phyloP scores from a whole-genome alignment of 768 basidiomycete genomes.

The Hypholoma fasciculare region DNA sequence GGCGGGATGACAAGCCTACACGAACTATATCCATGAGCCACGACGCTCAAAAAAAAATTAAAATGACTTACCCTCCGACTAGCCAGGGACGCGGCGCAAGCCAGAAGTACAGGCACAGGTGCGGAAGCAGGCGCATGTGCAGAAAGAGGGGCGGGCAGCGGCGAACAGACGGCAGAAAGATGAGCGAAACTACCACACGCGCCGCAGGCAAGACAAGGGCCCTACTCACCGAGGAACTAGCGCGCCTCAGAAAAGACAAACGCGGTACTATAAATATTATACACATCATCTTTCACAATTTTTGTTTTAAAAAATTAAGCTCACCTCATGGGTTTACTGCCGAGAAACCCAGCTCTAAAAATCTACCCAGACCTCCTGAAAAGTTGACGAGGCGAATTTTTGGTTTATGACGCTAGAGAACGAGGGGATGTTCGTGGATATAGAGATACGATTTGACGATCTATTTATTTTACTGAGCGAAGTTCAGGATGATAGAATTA shows the following conservation, averaged over 20 bases:
- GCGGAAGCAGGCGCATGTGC: constrained; percentile 1
- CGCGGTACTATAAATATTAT: too few species aligned
- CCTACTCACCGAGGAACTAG: constrained; percentile 47
- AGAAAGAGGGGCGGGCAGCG: not conserved
- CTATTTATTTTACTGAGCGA: constrained; percentile 35
- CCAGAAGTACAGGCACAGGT: not conserved
- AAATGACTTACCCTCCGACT: constrained; percentile 48
- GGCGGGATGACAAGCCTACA: constrained; percentile 68
- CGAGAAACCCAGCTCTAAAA: constrained; percentile 97
- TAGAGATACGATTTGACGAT: constrained; percentile 91
- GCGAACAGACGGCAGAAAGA: not conserved
- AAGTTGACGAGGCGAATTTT: constrained; percentile 88
- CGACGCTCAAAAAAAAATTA: constrained; percentile 2
- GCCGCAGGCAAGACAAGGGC: not conserved
- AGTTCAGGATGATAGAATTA: not conserved
- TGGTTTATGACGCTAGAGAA: constrained; percentile 78
- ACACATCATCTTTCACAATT: too few species aligned
- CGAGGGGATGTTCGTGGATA: constrained; percentile 80
- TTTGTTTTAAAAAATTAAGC: constrained; percentile 20
- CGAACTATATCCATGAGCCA: constrained; percentile 6
- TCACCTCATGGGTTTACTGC: constrained; percentile 84
- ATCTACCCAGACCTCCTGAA: constrained; percentile 92
- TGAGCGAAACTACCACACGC: constrained; percentile 16
- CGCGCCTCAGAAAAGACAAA: not conserved
- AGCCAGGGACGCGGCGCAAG: not conserved